Percentiles rank a stretch among this genome's conserved stretches.
phyloP scores from a whole-genome alignment of 192 early-diverging fungal genomes.

The Backusella luteola region DNA sequence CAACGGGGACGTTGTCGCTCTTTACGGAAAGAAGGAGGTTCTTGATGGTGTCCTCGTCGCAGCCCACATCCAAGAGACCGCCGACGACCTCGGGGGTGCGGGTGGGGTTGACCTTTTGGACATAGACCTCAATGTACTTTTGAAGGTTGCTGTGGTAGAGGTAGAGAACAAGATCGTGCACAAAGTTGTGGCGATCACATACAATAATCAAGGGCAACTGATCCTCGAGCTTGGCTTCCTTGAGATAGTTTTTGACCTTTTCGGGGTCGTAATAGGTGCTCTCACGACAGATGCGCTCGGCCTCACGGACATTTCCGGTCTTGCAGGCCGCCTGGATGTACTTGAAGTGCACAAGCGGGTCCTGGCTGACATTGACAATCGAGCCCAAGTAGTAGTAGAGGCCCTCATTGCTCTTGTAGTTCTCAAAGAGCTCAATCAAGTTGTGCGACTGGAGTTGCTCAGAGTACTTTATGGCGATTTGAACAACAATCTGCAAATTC shows the following conservation, averaged over 20 bases:
- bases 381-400: constrained; percentile 98
- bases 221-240: constrained; percentile 94
- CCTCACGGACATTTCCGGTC: constrained; percentile 94
- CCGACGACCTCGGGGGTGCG: constrained; percentile 95
- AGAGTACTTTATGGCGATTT: constrained; percentile 96
- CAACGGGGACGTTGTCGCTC: constrained; percentile 75
- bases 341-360: constrained; percentile 95
- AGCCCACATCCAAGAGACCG: constrained; percentile 95
- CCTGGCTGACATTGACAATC: constrained; percentile 93
- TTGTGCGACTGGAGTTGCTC: constrained; percentile 88
- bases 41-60: constrained; percentile 93
- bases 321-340: constrained; percentile 96
- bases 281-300: constrained; percentile 96
- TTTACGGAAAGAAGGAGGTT: constrained; percentile 84
- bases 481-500: constrained; percentile 94
- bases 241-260: constrained; percentile 98
- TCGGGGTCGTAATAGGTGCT: constrained; percentile 97
- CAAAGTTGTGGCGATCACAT: constrained; percentile 96
- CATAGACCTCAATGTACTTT: constrained; percentile 99
- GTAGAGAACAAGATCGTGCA: constrained; percentile 95
- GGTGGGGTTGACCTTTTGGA: constrained; percentile 95
- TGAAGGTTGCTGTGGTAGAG: constrained; percentile 92
- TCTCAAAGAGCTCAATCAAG: constrained; percentile 93
- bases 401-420: constrained; percentile 86
- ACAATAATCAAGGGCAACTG: constrained; percentile 98